Conservation (phyloP, 2,329 filamentous ascomycete species). For the Exophiala mesophila region DNA sequence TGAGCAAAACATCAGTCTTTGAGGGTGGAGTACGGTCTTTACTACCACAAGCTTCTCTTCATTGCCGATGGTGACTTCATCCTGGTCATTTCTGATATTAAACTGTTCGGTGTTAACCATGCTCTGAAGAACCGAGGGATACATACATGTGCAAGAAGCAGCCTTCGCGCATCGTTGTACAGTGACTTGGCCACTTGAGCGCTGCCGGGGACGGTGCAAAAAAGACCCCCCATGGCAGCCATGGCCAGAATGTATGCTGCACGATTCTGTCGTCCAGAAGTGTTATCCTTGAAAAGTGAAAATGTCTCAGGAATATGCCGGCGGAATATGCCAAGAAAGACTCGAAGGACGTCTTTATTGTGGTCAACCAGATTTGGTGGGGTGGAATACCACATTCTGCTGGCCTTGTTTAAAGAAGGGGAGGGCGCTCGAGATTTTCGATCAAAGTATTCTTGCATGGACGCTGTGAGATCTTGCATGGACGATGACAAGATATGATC, state of each 20-base stretch:
- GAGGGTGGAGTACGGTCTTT: slow-evolving; percentile 10
- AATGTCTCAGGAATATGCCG: slow-evolving; percentile 11
- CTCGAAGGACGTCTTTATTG: slow-evolving; percentile 9
- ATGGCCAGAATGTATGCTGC: slow-evolving; percentile 9
- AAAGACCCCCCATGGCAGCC: slow-evolving; percentile 14
- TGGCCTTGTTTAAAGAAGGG: slow-evolving; percentile 9
- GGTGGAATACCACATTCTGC: slow-evolving; percentile 13
- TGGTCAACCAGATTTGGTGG: slow-evolving; percentile 12
- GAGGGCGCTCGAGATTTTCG: slow-evolving; percentile 13
- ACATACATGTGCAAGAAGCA: slow-evolving; percentile 5
- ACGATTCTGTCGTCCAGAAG: not conserved
- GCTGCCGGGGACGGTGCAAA: slow-evolving; percentile 12
- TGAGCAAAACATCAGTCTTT: too few species aligned
- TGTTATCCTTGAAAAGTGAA: slow-evolving; percentile 7
- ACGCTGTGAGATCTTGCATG: slow-evolving; percentile 4
- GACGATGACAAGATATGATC: slow-evolving; percentile 12
- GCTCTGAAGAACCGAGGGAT: not conserved
- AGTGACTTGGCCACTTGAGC: slow-evolving; percentile 13
- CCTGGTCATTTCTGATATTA: slow-evolving; percentile 1
- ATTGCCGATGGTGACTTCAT: not conserved
- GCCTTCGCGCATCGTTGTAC: slow-evolving; percentile 16
- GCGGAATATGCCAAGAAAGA: slow-evolving; percentile 8
- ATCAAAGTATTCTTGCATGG: slow-evolving; percentile 19
- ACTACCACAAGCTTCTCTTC: slow-evolving; percentile 7
- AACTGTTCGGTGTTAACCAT: slow-evolving; percentile 3